Conservation (phyloP, 495 filamentous ascomycete genomes). For the Aspergillus heteromorphus region DNA sequence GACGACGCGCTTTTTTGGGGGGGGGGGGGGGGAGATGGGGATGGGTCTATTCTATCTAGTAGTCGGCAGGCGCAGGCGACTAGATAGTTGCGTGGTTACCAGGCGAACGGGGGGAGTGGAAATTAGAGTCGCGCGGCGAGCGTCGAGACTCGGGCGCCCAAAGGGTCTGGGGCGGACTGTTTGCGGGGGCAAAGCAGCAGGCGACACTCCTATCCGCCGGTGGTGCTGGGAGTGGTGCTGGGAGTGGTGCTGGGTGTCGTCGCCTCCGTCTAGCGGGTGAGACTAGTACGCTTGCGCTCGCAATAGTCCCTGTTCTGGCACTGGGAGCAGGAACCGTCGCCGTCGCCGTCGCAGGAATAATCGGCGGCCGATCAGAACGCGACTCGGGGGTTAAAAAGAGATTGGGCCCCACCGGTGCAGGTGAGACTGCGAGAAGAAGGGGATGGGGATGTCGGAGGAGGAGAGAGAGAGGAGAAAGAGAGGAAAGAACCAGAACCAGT, state of each 20-base stretch:
- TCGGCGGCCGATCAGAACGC: constrained; percentile 7
- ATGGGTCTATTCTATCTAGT: background rate
- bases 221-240: background rate
- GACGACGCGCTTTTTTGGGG: background rate
- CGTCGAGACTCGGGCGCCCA: background rate
- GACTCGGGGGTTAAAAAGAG: constrained; percentile 5
- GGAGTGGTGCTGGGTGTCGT: background rate
- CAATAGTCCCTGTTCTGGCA: background rate
- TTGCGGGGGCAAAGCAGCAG: constrained; percentile 13
- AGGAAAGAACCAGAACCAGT: background rate
- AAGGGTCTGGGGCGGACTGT: constrained; percentile 23
- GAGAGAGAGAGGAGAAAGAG: background rate
- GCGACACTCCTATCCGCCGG: background rate
- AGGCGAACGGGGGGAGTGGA: constrained; percentile 15
- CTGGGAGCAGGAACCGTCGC: background rate
- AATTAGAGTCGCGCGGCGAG: constrained; percentile 2
- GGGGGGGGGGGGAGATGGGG: too few relatives aligned
- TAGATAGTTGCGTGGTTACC: constrained; percentile 13
- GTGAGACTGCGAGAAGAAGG: background rate
- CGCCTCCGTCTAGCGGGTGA: background rate
- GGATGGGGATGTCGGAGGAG: background rate
- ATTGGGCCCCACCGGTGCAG: constrained; percentile 8
- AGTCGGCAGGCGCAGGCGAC: background rate
- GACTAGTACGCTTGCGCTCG: constrained; percentile 3
- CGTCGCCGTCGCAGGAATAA: constrained; percentile 1